Evolutionary conservation across 805 yeast genomes (phyloP).

Genomic region (Nakazawaea siamensis): DNA sequence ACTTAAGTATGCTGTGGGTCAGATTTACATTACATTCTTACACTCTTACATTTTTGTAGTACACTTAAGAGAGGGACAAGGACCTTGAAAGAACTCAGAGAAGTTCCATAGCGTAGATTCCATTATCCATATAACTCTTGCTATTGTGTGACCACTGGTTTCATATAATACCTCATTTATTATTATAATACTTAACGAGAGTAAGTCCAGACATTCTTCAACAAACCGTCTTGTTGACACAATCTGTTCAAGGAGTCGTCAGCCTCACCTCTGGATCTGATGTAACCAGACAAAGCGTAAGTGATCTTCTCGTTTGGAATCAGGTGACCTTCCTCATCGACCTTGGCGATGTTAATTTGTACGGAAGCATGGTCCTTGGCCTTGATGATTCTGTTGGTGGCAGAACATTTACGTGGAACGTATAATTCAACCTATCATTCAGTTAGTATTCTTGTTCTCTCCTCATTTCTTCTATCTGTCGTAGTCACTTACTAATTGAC

Average conservation of each 20-base stretch:
- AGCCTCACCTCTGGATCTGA: conserved; percentile 99
- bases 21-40: no score
- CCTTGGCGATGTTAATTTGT: conserved; percentile 97
- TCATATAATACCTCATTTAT: not conserved
- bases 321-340: conserved; percentile 94
- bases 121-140: no score
- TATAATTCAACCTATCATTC: conserved; percentile 88
- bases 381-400: conserved; percentile 99
- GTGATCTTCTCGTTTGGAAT: conserved; percentile 86
- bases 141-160: no score
- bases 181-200: conserved; percentile 56
- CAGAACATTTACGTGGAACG: conserved; percentile 99
- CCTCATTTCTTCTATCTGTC: no score
- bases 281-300: conserved; percentile 95
- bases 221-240: conserved; percentile 97
- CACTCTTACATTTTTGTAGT: no score
- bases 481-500: conserved; percentile 99
- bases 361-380: conserved; percentile 99
- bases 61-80: no score
- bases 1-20: no score
- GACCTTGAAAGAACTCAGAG: no score
- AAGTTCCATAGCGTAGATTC: no score
- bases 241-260: conserved; percentile 99
- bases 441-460: conserved; percentile 2
- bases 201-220: conserved; percentile 93